These are phyloP conservation scores for Dissophora globulifera DNA, from an alignment of 192 early-diverging fungal genomes.

Conservation along the genomic window DNA sequence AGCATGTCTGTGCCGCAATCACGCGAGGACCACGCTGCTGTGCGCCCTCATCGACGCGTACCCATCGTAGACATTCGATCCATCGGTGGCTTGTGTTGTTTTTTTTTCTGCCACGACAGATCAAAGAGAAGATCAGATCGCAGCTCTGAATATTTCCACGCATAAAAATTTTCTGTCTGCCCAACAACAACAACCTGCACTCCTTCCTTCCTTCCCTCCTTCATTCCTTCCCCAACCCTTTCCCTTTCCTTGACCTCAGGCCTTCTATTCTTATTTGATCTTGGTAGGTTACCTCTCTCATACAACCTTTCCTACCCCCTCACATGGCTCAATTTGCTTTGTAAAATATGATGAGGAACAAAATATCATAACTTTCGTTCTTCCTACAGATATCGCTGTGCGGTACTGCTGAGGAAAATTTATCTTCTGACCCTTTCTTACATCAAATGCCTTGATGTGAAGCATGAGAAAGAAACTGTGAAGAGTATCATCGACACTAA, in stretches of 20 bases:
- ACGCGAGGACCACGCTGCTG: too few species aligned
- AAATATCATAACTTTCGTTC: slow-evolving; percentile 54
- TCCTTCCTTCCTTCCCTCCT: neutral
- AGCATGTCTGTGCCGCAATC: too few species aligned
- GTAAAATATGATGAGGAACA: slow-evolving; percentile 44
- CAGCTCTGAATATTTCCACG: too few species aligned
- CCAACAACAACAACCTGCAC: neutral
- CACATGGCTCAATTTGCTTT: neutral
- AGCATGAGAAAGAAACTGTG: neutral
- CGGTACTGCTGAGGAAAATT: slow-evolving; percentile 43
- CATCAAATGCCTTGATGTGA: too few species aligned
- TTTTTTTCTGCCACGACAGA: too few species aligned
- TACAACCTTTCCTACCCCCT: neutral
- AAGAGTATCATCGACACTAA: neutral
- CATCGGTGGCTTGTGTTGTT: too few species aligned
- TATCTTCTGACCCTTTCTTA: slow-evolving; percentile 35
- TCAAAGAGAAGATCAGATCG: too few species aligned
- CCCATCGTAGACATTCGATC: too few species aligned
- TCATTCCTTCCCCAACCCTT: neutral
- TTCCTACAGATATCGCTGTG: slow-evolving; percentile 54
- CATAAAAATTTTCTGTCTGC: neutral
- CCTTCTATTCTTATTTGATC: too few species aligned
- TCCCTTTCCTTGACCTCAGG: neutral
- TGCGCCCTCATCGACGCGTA: too few species aligned
- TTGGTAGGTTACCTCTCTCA: neutral